Evolutionary conservation across 495 filamentous ascomycete genomes (phyloP), one percentile per base, ranked within the genome.

Genomic region (Penicillium robsamsonii): DNA sequence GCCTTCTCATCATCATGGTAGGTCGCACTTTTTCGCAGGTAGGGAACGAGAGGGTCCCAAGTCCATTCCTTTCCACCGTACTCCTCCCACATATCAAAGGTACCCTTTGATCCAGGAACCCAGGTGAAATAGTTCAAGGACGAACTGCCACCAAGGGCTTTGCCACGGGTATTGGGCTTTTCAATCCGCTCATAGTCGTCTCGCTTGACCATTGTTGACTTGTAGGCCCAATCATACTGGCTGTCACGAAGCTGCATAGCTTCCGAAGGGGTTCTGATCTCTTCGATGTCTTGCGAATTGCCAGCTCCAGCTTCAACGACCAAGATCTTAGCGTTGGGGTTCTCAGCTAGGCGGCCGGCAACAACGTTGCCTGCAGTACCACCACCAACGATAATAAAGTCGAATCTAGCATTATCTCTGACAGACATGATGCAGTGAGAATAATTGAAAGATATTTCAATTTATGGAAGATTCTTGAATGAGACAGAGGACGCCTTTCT

Each of bases 181-280:
- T 86, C 82, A 33, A 86, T 61, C 5, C 83, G 81, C 47, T 77
- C 77, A 64, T 85, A 85, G 56, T 86, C 83, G 15, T 77, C 76
- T 6, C 81, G 76, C 53, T 83, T 76, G 69, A 86, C 76, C 75
- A 87, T 79, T 25, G 80, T 84, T 1, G 81, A 80, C 70, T 86
- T 84, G 73, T 84, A 86, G 2, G 67, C 72, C 83, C 82, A 87
- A 68, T 87, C 83, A 59, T 80, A 72, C 53, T 79, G 60, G 58
- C 70, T 76, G 9, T 64, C 65, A 1, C 75, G 71, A 0, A 79
- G 67, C 0, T 68, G 62, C 41, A 80, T 74, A 3, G 77, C 76
- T 7, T 65, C 54, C 3, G 70, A 66, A 13, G 77, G 78, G 6
- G 75, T 79, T 3, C 66, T 73, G 58, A 81, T 80, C 2, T 71